These are phyloP conservation scores for Hymenoscyphus scutula DNA, from an alignment of 2,329 filamentous ascomycete species.

Conservation along the genomic window DNA sequence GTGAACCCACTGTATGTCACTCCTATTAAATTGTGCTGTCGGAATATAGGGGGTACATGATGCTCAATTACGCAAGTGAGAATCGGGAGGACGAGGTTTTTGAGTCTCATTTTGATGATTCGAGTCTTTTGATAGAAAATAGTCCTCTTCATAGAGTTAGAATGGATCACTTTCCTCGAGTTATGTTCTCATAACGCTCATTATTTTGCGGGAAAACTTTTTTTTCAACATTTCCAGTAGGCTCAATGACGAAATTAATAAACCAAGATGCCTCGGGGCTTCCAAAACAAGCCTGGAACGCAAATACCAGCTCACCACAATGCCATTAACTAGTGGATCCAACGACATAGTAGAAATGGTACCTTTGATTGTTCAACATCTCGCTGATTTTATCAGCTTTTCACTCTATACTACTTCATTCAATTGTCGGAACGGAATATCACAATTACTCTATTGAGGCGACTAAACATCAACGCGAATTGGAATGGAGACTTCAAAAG, in stretches of 20 bases:
- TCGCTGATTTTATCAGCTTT: background rate
- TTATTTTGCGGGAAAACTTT: background rate
- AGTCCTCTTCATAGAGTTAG: background rate
- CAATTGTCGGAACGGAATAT: background rate
- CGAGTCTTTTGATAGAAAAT: background rate
- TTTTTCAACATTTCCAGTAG: background rate
- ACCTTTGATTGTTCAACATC: background rate
- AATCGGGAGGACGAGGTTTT: background rate
- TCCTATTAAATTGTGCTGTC: background rate
- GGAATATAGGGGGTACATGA: background rate
- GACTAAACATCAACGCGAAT: background rate
- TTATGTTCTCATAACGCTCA: background rate
- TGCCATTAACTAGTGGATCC: background rate
- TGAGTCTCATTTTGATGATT: background rate
- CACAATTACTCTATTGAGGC: background rate
- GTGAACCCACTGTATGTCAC: background rate
- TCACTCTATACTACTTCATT: background rate
- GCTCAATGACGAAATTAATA: background rate
- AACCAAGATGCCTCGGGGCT: background rate
- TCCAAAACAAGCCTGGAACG: background rate
- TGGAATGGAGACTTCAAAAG: background rate
- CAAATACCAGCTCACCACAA: background rate
- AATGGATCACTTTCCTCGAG: background rate
- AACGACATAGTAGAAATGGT: background rate
- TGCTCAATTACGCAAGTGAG: background rate